Percentiles rank a stretch among this genome's conserved stretches.
Evolutionary conservation across 2,329 filamentous ascomycete genomes (phyloP).

Genomic region (Myriosclerotinia scirpicola): DNA sequence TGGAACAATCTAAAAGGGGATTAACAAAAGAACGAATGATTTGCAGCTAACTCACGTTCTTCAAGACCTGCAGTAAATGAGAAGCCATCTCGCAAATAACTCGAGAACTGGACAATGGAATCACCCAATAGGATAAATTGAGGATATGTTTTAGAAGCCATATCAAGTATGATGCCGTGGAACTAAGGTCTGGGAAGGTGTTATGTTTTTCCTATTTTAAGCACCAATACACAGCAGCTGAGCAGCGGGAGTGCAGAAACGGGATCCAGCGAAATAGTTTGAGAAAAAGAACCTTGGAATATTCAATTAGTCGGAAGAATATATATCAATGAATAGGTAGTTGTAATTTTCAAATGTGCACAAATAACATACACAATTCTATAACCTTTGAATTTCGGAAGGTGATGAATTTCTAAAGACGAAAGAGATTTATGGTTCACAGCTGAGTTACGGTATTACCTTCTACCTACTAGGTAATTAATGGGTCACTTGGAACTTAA

Average conservation of each 20-base stretch:
- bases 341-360: too few species aligned
- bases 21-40: conserved; percentile 19
- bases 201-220: not conserved
- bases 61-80: conserved; percentile 68
- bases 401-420: too few species aligned
- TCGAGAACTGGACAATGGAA: conserved; percentile 75
- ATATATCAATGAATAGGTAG: too few species aligned
- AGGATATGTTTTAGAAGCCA: conserved; percentile 18
- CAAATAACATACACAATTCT: too few species aligned
- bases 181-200: not conserved
- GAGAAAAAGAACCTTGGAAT: not conserved
- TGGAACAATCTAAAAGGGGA: conserved; percentile 61
- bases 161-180: not conserved
- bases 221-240: too few species aligned
- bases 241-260: not conserved
- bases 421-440: too few species aligned
- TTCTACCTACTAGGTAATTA: too few species aligned
- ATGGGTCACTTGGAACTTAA: too few species aligned
- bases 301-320: not conserved
- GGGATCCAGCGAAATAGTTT: not conserved
- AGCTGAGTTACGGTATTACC: too few species aligned
- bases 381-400: too few species aligned
- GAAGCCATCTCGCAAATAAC: conserved; percentile 64
- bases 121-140: conserved; percentile 87
- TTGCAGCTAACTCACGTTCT: conserved; percentile 31